These are phyloP conservation scores for Colletotrichum sp. DNA, from an alignment of 2,329 filamentous ascomycete genomes.

Conservation along the genomic window DNA sequence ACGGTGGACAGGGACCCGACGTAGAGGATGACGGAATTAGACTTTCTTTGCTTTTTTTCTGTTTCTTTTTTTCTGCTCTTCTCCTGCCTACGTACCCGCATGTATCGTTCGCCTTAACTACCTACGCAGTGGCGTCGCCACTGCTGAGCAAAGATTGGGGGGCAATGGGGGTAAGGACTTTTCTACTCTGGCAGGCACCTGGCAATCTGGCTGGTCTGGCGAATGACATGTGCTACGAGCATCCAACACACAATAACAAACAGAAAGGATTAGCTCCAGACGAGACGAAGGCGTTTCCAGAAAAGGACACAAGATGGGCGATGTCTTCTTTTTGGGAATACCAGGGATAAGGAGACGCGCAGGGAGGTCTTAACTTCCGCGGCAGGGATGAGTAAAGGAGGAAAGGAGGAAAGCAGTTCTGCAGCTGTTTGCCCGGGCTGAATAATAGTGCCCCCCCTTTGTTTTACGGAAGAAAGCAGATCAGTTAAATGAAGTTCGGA, in stretches of 20 bases:
- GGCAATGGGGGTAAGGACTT: neutral
- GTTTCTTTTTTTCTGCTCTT: neutral
- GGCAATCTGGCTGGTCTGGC: neutral
- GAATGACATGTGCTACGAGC: constrained; percentile 2
- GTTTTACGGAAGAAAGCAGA: neutral
- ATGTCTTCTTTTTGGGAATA: neutral
- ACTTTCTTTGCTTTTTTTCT: neutral
- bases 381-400: neutral
- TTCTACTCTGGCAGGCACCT: neutral
- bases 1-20: neutral
- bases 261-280: neutral
- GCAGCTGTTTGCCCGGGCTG: neutral
- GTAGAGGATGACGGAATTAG: neutral
- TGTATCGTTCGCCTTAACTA: neutral
- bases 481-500: neutral
- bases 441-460: neutral
- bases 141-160: neutral
- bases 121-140: neutral
- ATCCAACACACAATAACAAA: neutral
- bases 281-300: neutral
- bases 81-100: neutral
- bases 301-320: neutral
- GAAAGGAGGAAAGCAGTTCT: neutral
- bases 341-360: neutral
- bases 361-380: neutral